Evolutionary conservation across 1,284 basidiomycete genomes (phyloP).

Genomic region (Tilletia setariae): DNA sequence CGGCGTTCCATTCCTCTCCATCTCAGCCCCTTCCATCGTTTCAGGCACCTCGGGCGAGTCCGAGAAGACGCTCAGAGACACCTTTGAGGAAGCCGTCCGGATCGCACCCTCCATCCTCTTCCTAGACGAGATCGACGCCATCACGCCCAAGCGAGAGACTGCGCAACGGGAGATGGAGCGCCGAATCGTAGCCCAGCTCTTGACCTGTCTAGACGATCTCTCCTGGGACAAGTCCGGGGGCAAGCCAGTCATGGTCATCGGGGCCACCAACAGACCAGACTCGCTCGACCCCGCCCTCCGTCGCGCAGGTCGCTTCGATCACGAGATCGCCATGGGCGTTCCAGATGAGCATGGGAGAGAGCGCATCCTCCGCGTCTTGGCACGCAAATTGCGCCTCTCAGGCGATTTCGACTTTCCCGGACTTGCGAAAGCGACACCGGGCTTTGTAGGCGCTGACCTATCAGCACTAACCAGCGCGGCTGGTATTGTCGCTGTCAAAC

Average conservation of each 20-base stretch:
- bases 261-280: conserved; percentile 92
- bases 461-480: conserved; percentile 86
- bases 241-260: conserved; percentile 82
- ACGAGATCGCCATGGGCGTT: conserved; percentile 95
- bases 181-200: conserved; percentile 90
- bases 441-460: conserved; percentile 93
- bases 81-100: conserved; percentile 67
- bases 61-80: conserved; percentile 90
- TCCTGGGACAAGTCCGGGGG: conserved; percentile 72
- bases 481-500: conserved; percentile 90
- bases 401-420: conserved; percentile 79
- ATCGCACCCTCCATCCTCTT: conserved; percentile 52
- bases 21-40: conserved; percentile 90
- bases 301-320: conserved; percentile 89
- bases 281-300: conserved; percentile 88
- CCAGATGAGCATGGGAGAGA: conserved; percentile 73
- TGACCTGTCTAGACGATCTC: conserved; percentile 92
- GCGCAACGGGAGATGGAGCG: conserved; percentile 91
- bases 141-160: conserved; percentile 94
- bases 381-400: conserved; percentile 52
- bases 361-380: conserved; percentile 59
- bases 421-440: conserved; percentile 88
- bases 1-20: conserved; percentile 84
- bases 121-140: conserved; percentile 90
- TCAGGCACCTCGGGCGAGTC: conserved; percentile 97